These are phyloP conservation scores for Nelumbo lutea DNA, from an alignment of 164 flowering plant genomes.

Conservation along the genomic window DNA sequence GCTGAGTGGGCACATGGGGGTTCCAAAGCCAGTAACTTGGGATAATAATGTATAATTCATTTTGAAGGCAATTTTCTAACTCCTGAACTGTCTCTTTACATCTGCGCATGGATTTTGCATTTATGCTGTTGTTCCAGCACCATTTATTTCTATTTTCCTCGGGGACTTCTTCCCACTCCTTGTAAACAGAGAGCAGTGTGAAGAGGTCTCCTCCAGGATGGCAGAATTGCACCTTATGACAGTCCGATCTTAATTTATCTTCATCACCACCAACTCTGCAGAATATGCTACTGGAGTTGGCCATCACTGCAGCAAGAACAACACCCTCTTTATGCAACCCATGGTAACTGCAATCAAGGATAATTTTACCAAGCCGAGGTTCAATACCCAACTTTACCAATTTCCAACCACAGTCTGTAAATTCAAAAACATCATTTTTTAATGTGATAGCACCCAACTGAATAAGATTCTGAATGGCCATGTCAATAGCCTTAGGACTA, in stretches of 20 bases:
- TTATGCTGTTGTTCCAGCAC: conserved; percentile 97
- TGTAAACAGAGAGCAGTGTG: conserved; percentile 86
- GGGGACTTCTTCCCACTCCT: conserved; percentile 69
- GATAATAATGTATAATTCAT: conserved; percentile 52
- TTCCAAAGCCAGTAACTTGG: conserved; percentile 80
- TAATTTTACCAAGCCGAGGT: conserved; percentile 86
- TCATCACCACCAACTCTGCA: conserved; percentile 81
- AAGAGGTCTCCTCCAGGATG: conserved; percentile 88
- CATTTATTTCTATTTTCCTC: conserved; percentile 48
- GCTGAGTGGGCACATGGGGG: conserved; percentile 36
- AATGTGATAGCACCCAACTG: conserved; percentile 69
- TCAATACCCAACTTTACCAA: conserved; percentile 85
- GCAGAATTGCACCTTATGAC: conserved; percentile 84
- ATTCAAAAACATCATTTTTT: conserved; percentile 35
- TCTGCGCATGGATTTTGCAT: conserved; percentile 88
- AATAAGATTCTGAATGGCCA: conserved; percentile 75
- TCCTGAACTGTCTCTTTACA: conserved; percentile 80
- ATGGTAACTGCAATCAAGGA: conserved; percentile 43
- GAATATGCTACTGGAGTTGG: conserved; percentile 88
- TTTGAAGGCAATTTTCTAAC: conserved; percentile 60
- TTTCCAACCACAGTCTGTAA: conserved; percentile 54
- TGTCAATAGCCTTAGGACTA: conserved; percentile 59
- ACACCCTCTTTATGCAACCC: conserved; percentile 75
- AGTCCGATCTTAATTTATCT: conserved; percentile 72
- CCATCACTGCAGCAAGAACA: conserved; percentile 93